Evolutionary conservation across 2,329 filamentous ascomycete genomes (phyloP).

Genomic region (Aspergillus proliferans): DNA sequence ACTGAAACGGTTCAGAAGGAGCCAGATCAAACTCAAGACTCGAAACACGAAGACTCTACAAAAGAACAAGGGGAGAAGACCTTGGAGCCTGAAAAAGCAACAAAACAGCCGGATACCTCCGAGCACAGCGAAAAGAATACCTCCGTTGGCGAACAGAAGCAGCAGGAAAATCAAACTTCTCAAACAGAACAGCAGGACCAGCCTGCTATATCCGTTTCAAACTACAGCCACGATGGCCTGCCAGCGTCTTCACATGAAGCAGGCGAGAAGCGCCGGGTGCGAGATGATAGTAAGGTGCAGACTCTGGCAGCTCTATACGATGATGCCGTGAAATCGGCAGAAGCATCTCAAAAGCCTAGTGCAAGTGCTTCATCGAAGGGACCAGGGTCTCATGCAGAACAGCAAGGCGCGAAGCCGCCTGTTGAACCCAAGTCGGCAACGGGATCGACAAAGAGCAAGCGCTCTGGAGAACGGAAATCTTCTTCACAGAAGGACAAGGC

Average conservation of each 20-base stretch:
- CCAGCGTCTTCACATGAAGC: neutral
- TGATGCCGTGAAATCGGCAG: neutral
- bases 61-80: too few species aligned
- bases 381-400: neutral
- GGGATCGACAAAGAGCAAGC: neutral
- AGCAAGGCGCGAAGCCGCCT: neutral
- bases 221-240: neutral
- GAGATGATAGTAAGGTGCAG: neutral
- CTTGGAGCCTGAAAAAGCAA: neutral
- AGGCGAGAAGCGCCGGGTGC: neutral
- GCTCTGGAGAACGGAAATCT: neutral
- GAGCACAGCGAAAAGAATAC: neutral
- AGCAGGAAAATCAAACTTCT: neutral
- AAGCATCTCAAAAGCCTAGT: neutral
- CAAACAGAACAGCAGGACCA: neutral
- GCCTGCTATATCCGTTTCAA: neutral
- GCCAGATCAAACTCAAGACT: too few species aligned
- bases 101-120: neutral
- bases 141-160: neutral
- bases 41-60: too few species aligned
- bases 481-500: constrained; percentile 3
- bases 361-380: neutral
- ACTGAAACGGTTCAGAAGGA: too few species aligned
- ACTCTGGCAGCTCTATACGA: neutral
- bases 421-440: neutral